A percentile compares a stretch with the other conserved stretches of the same genome.
phyloP scores from a whole-genome alignment of 352 stramenopile species.

The Peronospora farinosa region DNA sequence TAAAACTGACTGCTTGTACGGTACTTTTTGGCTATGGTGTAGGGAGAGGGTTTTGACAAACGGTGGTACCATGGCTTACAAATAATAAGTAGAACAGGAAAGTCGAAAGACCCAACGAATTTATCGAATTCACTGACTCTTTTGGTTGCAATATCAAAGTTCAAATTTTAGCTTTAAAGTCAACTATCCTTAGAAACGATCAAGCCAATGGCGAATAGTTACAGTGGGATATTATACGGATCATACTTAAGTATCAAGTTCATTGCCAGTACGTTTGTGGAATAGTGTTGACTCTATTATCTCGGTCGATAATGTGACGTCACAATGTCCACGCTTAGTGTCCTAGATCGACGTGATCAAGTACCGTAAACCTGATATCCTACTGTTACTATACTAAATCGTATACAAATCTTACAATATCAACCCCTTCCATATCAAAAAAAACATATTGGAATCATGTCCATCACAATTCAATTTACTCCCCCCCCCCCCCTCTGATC shows the following conservation, averaged over 20 bases:
- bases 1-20: slow-evolving; percentile 5
- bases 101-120: no score
- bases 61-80: not conserved
- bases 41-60: not conserved
- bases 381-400: not conserved
- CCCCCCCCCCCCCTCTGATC: not conserved
- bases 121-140: not conserved
- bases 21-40: not conserved
- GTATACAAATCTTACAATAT: slow-evolving; percentile 6
- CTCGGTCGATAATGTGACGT: slow-evolving; percentile 23
- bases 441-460: no score
- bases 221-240: no score
- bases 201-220: no score
- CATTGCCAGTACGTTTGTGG: no score
- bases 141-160: not conserved
- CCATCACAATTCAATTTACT: not conserved
- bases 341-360: slow-evolving; percentile 8
- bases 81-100: not conserved
- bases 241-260: no score
- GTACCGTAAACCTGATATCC: slow-evolving; percentile 4
- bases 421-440: not conserved
- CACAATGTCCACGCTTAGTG: slow-evolving; percentile 20
- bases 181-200: no score
- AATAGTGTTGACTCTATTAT: no score
- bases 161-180: not conserved